phyloP scores from a whole-genome alignment of 192 early-diverging fungal genomes.

The Coemansia erecta region DNA sequence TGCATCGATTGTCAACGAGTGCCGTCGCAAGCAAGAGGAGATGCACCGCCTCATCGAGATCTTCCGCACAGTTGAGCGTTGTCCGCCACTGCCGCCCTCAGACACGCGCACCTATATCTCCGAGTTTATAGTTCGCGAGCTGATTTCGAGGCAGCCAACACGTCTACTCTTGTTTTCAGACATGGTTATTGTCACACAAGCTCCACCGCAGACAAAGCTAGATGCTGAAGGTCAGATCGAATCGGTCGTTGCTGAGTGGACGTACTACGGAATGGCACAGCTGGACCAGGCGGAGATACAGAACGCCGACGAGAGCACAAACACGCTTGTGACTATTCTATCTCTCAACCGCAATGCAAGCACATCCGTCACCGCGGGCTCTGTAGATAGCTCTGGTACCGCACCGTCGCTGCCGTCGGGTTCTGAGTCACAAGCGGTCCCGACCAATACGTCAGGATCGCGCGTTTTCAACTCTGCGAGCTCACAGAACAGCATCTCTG shows the following conservation, averaged over 20 bases:
- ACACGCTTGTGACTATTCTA: conserved; percentile 48
- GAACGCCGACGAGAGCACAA: conserved; percentile 46
- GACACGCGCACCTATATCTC: conserved; percentile 34
- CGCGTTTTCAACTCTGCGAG: conserved; percentile 3
- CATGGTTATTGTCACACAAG: conserved; percentile 45
- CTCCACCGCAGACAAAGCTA: conserved; percentile 27
- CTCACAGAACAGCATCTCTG: conserved; percentile 13
- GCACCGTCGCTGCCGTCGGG: conserved; percentile 30
- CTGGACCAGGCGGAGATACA: conserved; percentile 49
- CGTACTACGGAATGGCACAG: conserved; percentile 43
- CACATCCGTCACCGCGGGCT: conserved; percentile 1
- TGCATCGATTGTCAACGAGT: conserved; percentile 52
- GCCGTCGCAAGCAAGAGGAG: conserved; percentile 51
- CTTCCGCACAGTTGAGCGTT: conserved; percentile 31
- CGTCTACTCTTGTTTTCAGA: conserved; percentile 46
- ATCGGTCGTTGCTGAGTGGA: conserved; percentile 26
- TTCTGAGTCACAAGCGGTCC: conserved; percentile 3
- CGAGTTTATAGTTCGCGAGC: conserved; percentile 44
- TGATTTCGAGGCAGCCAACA: conserved; percentile 47
- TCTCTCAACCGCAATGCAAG: conserved; percentile 37
- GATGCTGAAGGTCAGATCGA: conserved; percentile 22
- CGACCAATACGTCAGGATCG: conserved; percentile 12
- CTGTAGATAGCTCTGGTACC: conserved; percentile 6
- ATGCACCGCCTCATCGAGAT: conserved; percentile 33
- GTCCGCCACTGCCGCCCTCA: conserved; percentile 31